Evolutionary conservation across 345 rosid species (phyloP), one percentile per base, ranked within the genome.

Genomic region (Corymbia maculata): DNA sequence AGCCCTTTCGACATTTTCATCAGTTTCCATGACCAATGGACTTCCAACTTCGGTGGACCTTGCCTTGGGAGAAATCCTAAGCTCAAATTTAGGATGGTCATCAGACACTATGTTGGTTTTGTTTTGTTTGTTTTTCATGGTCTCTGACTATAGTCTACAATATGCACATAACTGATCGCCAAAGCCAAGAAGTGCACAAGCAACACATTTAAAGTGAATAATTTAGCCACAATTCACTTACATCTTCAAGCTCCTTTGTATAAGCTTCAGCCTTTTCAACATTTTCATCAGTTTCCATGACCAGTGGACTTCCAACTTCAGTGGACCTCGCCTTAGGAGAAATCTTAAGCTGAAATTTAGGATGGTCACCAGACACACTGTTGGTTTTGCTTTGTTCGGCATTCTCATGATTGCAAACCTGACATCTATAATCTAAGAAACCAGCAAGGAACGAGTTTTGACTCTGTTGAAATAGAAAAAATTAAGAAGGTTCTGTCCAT

Each of bases 211-310:
- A 85, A 22, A 36, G 28, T 1, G 14, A 42, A 49, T 30, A 66
- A 52, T 28, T 26, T 49, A 70, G 36, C 2, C 8, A 4, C 50
- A 85, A 19, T 86, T 86, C 82, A 92, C 95, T 94, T 92, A 95
- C 99, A 91, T 92, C 93, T 47, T 97, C 99, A 87, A 98, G 98
- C 91, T 94, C 94, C 91, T 92, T 97, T 79, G 92, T 88, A 88
- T 93, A 98, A 87, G 94, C 97, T 92, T 97, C 99, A 68, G 98
- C 98, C 91, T 91, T 96, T 89, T 94, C 93, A 53, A 94, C 92
- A 88, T 92, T 94, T 85, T 89, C 94, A 88, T 93, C 90, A 88
- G 86, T 91, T 90, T 96, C 98, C 87, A 92, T 59, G 53, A 86
- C 87, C 21, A 87, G 85, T 30, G 91, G 88, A 89, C 90, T 91